Evolutionary conservation across 2,329 filamentous ascomycete genomes (phyloP).

Genomic region (Trichophyton rubrum): DNA sequence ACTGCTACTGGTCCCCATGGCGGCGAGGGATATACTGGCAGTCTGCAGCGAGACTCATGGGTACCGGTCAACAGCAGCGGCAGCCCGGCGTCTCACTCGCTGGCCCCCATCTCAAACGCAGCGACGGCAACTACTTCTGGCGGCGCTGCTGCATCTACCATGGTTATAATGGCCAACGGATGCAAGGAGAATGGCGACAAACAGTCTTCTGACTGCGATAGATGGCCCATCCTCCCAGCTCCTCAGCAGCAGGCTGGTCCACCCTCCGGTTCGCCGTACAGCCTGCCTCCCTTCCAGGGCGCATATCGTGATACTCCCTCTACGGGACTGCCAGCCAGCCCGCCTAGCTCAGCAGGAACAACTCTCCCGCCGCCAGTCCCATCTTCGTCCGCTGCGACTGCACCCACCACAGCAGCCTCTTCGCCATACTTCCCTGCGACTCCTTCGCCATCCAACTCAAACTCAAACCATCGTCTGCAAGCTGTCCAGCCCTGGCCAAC

Average conservation of each 20-base stretch:
- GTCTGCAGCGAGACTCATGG: slow-evolving; percentile 31
- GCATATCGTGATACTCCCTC: slow-evolving; percentile 21
- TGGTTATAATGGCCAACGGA: background rate
- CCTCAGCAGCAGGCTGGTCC: background rate
- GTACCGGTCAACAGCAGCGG: slow-evolving; percentile 27
- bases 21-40: slow-evolving; percentile 16
- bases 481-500: slow-evolving; percentile 30
- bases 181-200: background rate
- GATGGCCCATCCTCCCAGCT: slow-evolving; percentile 8
- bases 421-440: slow-evolving; percentile 22
- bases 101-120: slow-evolving; percentile 17
- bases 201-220: slow-evolving; percentile 8
- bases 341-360: background rate
- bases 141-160: background rate
- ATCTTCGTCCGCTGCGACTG: slow-evolving; percentile 18
- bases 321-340: background rate
- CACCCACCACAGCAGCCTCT: slow-evolving; percentile 19
- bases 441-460: slow-evolving; percentile 16
- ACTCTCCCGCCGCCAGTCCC: slow-evolving; percentile 20
- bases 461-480: slow-evolving; percentile 19
- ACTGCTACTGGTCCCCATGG: slow-evolving; percentile 4
- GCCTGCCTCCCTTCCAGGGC: slow-evolving; percentile 23
- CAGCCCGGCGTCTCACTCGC: slow-evolving; percentile 19
- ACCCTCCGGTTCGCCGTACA: slow-evolving; percentile 11
- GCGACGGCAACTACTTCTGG: slow-evolving; percentile 18